phyloP scores from a whole-genome alignment of 1,284 basidiomycete genomes.

The Trichosporon sp. region DNA sequence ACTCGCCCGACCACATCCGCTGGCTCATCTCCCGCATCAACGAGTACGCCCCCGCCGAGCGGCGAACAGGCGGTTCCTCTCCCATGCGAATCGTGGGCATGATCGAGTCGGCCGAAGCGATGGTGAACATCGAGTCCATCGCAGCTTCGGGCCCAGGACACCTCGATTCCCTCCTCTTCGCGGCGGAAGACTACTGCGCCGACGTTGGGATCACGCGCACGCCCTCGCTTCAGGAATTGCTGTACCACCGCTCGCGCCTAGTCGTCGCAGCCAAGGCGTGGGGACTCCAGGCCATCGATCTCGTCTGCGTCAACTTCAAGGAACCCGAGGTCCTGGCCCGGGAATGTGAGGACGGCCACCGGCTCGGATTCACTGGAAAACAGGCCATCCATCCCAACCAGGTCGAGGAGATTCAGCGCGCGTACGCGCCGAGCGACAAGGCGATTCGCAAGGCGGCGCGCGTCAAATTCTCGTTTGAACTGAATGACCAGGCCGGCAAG shows the following conservation, averaged over 20 bases:
- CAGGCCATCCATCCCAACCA: slow-evolving; percentile 95
- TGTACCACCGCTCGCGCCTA: slow-evolving; percentile 82
- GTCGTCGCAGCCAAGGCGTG: slow-evolving; percentile 83
- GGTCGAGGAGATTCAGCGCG: slow-evolving; percentile 73
- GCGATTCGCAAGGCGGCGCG: slow-evolving; percentile 77
- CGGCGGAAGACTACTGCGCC: slow-evolving; percentile 62
- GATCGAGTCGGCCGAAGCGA: slow-evolving; percentile 73
- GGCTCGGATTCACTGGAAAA: slow-evolving; percentile 85
- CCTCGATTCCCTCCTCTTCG: slow-evolving; percentile 44
- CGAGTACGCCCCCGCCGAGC: slow-evolving; percentile 37
- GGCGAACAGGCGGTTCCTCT: slow-evolving; percentile 34
- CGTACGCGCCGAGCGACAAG: slow-evolving; percentile 73
- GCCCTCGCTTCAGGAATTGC: slow-evolving; percentile 69
- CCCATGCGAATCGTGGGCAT: slow-evolving; percentile 70
- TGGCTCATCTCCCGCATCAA: slow-evolving; percentile 62
- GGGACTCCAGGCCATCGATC: slow-evolving; percentile 81
- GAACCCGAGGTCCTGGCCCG: slow-evolving; percentile 69
- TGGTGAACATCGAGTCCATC: slow-evolving; percentile 47
- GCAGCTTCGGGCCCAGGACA: slow-evolving; percentile 46
- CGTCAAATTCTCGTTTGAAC: slow-evolving; percentile 60
- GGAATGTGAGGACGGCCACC: slow-evolving; percentile 76
- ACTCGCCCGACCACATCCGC: slow-evolving; percentile 68
- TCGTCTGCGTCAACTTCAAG: slow-evolving; percentile 91
- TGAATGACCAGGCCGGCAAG: slow-evolving; percentile 51
- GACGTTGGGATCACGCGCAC: slow-evolving; percentile 84